Base-by-base conservation (phyloP, 2,329 filamentous ascomycete genomes). In the Trichoderma harzianum region DNA sequence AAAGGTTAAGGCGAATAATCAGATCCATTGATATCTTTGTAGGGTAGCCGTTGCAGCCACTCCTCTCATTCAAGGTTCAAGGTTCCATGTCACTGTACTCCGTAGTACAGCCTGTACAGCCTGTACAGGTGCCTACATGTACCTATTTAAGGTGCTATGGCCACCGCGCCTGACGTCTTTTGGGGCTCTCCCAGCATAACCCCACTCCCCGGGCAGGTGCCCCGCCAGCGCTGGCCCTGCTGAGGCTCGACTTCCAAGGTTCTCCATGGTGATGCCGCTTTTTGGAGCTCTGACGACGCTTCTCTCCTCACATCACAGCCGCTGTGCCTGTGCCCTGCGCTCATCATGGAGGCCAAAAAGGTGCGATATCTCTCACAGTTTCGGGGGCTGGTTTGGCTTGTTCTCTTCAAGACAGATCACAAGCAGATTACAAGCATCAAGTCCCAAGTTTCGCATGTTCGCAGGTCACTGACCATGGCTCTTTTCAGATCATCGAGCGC, bases 401-500 rank as follows among this genome's bases (percentile, higher is more conserved):
- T 18, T 7, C 1, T 4, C 7, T 43, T n/a, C 18, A n/a, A n/a
- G 3, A 7, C 39, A 43, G 39, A 43, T n/a, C 16, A 8, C 3
- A 39, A 18, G 16, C 39, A 43, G 16, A 18, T 18, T 3, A 10
- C 39, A n/a, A n/a, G 39, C 16, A 0, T 43, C 16, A 43, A 18
- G 7, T 8, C 36, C 32, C 26, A 34, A 53, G 14, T 36, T 36
- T 43, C 55, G n/a, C 30, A 34, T 21, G 16, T 36, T 18, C 16
- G 39, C 71, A n/a, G 26, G 26, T 28, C 62, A 36, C 71, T 71
- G 68, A 69, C 62, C 18, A 58, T 24, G 43, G 26, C 66, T 60
- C 63, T 53, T 36, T 36, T 36, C 67, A 86, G 85, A 80, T 85
- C 71, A 78, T 86, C 76, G 88, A 92, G 73, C 82, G 88, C 79